Percentiles rank a stretch among this genome's conserved stretches.
phyloP scores from a whole-genome alignment of 2,329 filamentous ascomycete species.

The Canariomyces notabilis region DNA sequence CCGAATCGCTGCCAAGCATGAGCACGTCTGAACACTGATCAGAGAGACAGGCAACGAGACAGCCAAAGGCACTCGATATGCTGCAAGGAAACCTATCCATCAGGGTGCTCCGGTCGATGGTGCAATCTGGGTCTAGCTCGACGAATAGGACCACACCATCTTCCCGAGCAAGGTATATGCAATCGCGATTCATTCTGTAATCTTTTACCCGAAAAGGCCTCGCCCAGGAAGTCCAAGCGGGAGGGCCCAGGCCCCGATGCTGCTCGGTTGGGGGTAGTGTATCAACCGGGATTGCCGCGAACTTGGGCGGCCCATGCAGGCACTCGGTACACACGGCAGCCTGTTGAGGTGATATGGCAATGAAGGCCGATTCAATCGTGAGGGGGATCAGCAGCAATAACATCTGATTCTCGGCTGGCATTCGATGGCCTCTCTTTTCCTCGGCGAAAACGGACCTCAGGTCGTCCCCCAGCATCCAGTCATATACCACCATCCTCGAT shows the following conservation, averaged over 20 bases:
- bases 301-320: constrained; percentile 47
- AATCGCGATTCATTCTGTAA: constrained; percentile 63
- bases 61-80: constrained; percentile 77
- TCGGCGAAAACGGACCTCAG: constrained; percentile 41
- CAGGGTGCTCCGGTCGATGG: constrained; percentile 50
- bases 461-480: constrained; percentile 53
- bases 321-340: constrained; percentile 54
- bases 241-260: constrained; percentile 43
- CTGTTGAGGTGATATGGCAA: constrained; percentile 57
- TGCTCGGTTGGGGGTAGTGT: constrained; percentile 39
- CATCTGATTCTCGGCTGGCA: constrained; percentile 50
- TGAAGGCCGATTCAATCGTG: constrained; percentile 64
- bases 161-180: constrained; percentile 81
- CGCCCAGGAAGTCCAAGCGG: constrained; percentile 81
- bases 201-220: constrained; percentile 63
- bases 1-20: constrained; percentile 71
- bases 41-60: constrained; percentile 66
- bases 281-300: constrained; percentile 41
- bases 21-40: constrained; percentile 69
- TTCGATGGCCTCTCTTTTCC: constrained; percentile 45
- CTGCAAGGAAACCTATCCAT: constrained; percentile 66
- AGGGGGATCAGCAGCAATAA: constrained; percentile 69
- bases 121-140: constrained; percentile 56
- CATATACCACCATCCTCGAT: constrained; percentile 52
- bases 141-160: constrained; percentile 75